These are phyloP conservation scores for Dimocarpus longan DNA, from an alignment of 345 rosid species.

Conservation along the genomic window DNA sequence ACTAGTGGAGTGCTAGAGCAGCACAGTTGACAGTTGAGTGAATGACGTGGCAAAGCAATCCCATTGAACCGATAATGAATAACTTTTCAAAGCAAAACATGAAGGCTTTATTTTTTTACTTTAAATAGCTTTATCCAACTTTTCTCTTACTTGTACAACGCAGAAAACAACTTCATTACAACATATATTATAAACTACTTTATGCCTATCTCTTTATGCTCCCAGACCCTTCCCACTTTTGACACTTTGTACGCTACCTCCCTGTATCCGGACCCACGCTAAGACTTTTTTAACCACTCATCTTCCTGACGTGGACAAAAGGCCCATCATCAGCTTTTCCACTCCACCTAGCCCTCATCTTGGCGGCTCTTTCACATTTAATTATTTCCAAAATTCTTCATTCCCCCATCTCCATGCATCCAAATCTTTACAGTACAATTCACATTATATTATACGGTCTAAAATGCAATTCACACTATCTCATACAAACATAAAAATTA, in stretches of 20 bases:
- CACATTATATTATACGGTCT: no score
- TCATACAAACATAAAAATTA: no score
- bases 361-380: constrained; percentile 26
- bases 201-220: constrained; percentile 21
- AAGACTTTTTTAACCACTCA: constrained; percentile 20
- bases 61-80: not conserved
- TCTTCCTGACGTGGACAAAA: constrained; percentile 54
- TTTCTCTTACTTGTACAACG: not conserved
- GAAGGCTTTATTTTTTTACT: constrained; percentile 12
- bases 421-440: no score
- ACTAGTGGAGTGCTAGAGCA: not conserved
- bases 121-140: not conserved
- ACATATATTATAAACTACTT: constrained; percentile 5
- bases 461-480: no score
- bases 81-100: constrained; percentile 27
- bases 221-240: not conserved
- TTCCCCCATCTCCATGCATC: no score
- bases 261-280: constrained; percentile 31
- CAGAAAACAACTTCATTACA: not conserved
- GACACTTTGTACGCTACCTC: constrained; percentile 43
- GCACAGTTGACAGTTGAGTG: not conserved
- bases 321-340: constrained; percentile 53
- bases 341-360: constrained; percentile 44
- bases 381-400: no score
- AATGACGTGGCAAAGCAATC: constrained; percentile 5